Base-by-base conservation (phyloP, 495 filamentous ascomycete species). In the Sporormia fimetaria region DNA sequence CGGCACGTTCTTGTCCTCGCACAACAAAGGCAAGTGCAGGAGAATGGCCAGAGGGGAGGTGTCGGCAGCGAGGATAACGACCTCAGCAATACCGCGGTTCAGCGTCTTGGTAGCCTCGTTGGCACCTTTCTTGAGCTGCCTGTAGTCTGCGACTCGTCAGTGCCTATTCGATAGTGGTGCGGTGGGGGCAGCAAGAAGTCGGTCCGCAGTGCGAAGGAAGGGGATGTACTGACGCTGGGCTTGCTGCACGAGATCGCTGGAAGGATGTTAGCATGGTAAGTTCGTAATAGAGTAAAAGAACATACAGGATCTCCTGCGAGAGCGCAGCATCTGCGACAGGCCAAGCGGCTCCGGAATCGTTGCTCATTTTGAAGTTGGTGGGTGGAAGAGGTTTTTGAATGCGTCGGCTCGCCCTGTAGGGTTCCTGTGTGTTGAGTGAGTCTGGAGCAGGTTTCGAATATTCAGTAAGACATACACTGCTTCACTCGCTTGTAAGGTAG, bases 11-110 rank as follows among this genome's bases (percentile, higher is more conserved):
- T 58, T 53, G 28, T 57, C 49, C 21, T 47, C 84, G 51, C 73
- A 78, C 15, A 94, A 75, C 2, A 95, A 74, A 10, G 90, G 90
- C 5, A 98, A 68, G 64, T 95, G 90, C 16, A 98, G 74, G 33
- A 96, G 72, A 47, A 96, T 94, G 33, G 81, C 79, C n/a, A 94
- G 67, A 16, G 51, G 51, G 12, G 47, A 42, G 1, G 51, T 55
- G 33, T 95, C 88, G 31, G 85, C 87, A 30, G 88, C 87, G 28
- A 94, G 73, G 45, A 94, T 71, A 52, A 94, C 74, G 38, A 98
- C 70, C 62, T 96, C 90, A 52, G 76, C 72, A 49, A 83, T 83
- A 62, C 90, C 90, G 18, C 85, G 76, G 65, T 88, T 90, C 26
- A 92, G 69, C 23, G 86, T 84, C 68, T 92, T 46, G 51, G 86